Base-by-base conservation (phyloP, 257 asterid species). In the Lycium barbarum region DNA sequence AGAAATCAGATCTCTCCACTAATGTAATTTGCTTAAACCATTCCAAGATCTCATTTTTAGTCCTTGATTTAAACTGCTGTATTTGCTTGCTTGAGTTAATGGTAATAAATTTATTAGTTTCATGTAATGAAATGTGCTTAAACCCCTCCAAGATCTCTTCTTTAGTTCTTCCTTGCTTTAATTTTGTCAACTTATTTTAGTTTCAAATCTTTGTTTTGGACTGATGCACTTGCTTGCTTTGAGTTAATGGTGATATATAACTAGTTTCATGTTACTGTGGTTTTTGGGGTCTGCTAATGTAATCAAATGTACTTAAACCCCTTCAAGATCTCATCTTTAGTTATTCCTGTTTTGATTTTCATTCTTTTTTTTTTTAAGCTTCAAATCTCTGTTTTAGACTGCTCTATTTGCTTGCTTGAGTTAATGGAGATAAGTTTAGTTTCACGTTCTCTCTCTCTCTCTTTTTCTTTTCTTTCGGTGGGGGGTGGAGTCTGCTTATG, bases 1-100 rank as follows among this genome's bases (percentile, higher is more conserved):
- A 92, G 85, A 90, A 89, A 87, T 93, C 90, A 36, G 95, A 92
- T 89, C 88, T 88, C 83, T 76, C 90, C 88, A 47, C 88, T 65
- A 80, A 86, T 90, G 98, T 96, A 94, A 92, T 86, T 38, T 58
- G 55, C 53, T 83, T 65, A 9, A 66, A 73, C 65, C 49, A 51
- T 20, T 66, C 45, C 67, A 49, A 51, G 14, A 83, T 93, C 94
- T 86, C 88, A 76, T 61, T 82, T 90, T 85, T 88, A 81, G 17
- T 53, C 55, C 63, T 61, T 53, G 12, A 59, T 73, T 59, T 68
- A 17, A 7, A 49, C 40, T 59, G 49, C 9, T 45, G 82, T 14
- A 47, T 70, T 47, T 35, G 51, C 11, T 38, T 22, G 7, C 12
- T 20, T 6, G 11, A 7, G n/a, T 13, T 63, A 49, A 1, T 65